Base-by-base conservation (phyloP, 2,329 filamentous ascomycete genomes). In the Gnomoniopsis smithogilvyi region DNA sequence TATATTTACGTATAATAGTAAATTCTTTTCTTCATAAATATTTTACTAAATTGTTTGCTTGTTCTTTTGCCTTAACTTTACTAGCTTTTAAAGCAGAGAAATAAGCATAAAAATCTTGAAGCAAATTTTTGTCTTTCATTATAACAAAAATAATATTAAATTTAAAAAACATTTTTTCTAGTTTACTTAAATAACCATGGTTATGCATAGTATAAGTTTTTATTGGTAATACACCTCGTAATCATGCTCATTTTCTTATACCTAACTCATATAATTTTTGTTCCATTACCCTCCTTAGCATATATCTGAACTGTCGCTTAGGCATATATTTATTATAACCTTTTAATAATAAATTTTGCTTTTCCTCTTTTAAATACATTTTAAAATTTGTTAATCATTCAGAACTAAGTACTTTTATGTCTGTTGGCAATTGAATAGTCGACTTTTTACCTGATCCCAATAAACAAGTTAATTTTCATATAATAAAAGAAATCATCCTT, bases 91-190 rank as follows among this genome's bases (percentile, higher is more conserved):
- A 30, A 53, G 36, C 51, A 21, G 51, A 53, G 14, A 46, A 33
- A 53, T 45, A 53, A 45, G 21, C 38, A 53, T 53, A 53, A 45
- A 43, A 53, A 53, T 53, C 51, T 53, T 53, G 51, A 53, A 53
- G 51, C 45, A 53, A 30, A 43, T 45, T 53, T 53, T 15, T n/a
- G 30, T 53, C 38, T 45, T 53, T 53, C 22, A 53, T 53, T 53
- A 53, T 26, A 53, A 53, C 7, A 45, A 43, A 53, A 53, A 53
- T 45, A 24, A 53, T 54, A 64, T 56, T 57, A 51, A 60, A 60
- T 61, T 51, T 62, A 60, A 62, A 60, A 49, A 55, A 54, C 38
- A 54, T 22, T 52, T 61, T 57, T 64, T 59, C 62, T 64, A 63
- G 61, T 62, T 51, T 56, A 53, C 57, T 52, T 54, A 59, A 64